These are phyloP conservation scores for Oryza punctata DNA, from an alignment of 176 grass and related monocot genomes.

Conservation along the genomic window DNA sequence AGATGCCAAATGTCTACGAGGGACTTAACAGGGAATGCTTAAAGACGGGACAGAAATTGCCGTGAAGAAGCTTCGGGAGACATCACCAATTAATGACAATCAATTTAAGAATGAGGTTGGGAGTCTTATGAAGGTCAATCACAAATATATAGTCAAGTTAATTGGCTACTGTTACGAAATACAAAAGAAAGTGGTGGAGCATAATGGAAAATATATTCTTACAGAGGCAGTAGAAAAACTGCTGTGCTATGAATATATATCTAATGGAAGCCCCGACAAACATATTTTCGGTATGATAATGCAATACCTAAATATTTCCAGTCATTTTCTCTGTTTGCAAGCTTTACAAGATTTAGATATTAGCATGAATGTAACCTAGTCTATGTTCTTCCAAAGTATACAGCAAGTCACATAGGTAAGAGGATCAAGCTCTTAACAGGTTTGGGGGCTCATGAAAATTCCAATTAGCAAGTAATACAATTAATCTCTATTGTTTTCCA, in stretches of 20 bases:
- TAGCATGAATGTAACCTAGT: too few species aligned
- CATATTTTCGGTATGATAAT: conserved; percentile 38
- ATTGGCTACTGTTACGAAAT: conserved; percentile 28
- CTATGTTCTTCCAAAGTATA: too few species aligned
- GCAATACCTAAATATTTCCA: neutral
- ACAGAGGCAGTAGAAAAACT: conserved; percentile 22
- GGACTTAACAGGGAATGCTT: conserved; percentile 11
- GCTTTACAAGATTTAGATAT: neutral
- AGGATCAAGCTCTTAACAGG: too few species aligned
- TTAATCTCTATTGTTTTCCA: neutral
- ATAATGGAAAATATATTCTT: conserved; percentile 41
- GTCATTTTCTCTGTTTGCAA: neutral
- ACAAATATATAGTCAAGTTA: neutral
- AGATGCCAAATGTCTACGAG: neutral
- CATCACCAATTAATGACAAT: neutral
- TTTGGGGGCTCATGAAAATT: too few species aligned
- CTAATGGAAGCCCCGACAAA: conserved; percentile 26
- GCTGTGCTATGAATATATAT: conserved; percentile 40
- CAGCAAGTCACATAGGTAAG: too few species aligned
- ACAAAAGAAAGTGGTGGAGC: conserved; percentile 42
- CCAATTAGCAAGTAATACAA: too few species aligned
- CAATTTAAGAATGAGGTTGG: conserved; percentile 30
- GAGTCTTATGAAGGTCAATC: conserved; percentile 19
- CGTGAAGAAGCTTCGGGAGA: conserved; percentile 28
- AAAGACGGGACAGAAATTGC: conserved; percentile 18